Percentiles rank a stretch among this genome's conserved stretches.
phyloP scores from a whole-genome alignment of 2,329 filamentous ascomycete genomes.

The Cadophora gregata region DNA sequence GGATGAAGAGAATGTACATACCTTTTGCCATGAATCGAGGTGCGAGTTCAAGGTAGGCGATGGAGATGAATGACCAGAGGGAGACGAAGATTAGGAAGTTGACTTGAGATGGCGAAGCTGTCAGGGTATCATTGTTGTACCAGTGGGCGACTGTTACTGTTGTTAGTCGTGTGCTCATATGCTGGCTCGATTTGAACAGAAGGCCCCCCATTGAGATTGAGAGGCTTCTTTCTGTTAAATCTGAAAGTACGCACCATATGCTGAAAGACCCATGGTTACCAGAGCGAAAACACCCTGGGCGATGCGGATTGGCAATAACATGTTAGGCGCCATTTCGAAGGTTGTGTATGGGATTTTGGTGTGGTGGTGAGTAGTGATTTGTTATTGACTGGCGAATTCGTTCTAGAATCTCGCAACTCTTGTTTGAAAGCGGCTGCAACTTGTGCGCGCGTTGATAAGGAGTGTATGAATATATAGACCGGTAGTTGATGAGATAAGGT shows the following conservation, averaged over 20 bases:
- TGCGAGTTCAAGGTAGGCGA: slow-evolving; percentile 58
- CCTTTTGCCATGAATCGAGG: slow-evolving; percentile 48
- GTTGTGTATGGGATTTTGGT: slow-evolving; percentile 10
- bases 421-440: slow-evolving; percentile 33
- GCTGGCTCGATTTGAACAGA: neutral
- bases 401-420: slow-evolving; percentile 10
- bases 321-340: slow-evolving; percentile 48
- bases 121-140: slow-evolving; percentile 62
- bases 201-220: neutral
- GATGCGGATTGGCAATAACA: slow-evolving; percentile 52
- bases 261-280: slow-evolving; percentile 54
- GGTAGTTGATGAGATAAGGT: neutral
- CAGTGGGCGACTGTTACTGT: slow-evolving; percentile 59
- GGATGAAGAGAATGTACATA: slow-evolving; percentile 21
- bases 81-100: slow-evolving; percentile 63
- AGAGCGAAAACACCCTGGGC: slow-evolving; percentile 53
- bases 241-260: slow-evolving; percentile 51
- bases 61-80: slow-evolving; percentile 59
- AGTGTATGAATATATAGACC: slow-evolving; percentile 14
- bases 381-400: slow-evolving; percentile 7
- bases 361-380: neutral
- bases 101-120: slow-evolving; percentile 59
- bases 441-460: slow-evolving; percentile 33
- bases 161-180: slow-evolving; percentile 29
- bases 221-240: neutral